phyloP scores from a whole-genome alignment of 2,329 filamentous ascomycete genomes.

The Fusarium ramigenum region DNA sequence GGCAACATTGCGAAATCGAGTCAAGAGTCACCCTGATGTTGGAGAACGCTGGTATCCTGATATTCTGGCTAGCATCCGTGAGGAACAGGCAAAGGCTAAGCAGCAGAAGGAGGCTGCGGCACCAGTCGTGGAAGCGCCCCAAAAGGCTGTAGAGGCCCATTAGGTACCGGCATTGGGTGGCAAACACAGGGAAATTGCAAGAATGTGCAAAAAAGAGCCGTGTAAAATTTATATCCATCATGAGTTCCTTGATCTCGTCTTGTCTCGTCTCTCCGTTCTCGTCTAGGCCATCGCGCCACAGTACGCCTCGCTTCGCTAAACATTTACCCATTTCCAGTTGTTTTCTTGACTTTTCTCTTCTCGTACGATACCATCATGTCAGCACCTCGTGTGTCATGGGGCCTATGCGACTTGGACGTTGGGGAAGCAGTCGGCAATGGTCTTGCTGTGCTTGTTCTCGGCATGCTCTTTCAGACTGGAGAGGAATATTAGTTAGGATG shows the following conservation, averaged over 20 bases:
- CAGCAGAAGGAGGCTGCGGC: slow-evolving; percentile 41
- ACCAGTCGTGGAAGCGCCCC: slow-evolving; percentile 27
- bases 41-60: slow-evolving; percentile 83
- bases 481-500: slow-evolving; percentile 17
- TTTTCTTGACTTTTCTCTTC: background rate
- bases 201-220: slow-evolving; percentile 26
- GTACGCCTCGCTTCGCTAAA: slow-evolving; percentile 38
- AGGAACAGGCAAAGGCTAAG: slow-evolving; percentile 62
- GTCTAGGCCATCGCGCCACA: slow-evolving; percentile 29
- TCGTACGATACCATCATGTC: slow-evolving; percentile 18
- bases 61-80: slow-evolving; percentile 64
- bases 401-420: slow-evolving; percentile 46
- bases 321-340: slow-evolving; percentile 8
- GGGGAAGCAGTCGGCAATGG: slow-evolving; percentile 76
- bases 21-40: slow-evolving; percentile 89
- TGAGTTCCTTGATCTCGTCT: slow-evolving; percentile 27
- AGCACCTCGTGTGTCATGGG: background rate
- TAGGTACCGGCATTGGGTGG: slow-evolving; percentile 20
- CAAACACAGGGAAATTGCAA: background rate
- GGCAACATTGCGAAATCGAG: slow-evolving; percentile 82
- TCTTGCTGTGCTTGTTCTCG: slow-evolving; percentile 79
- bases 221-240: slow-evolving; percentile 31
- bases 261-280: slow-evolving; percentile 2
- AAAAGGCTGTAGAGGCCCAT: slow-evolving; percentile 46
- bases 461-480: slow-evolving; percentile 75